phyloP scores from a whole-genome alignment of 257 asterid genomes.

The Solanum clarkiae region DNA sequence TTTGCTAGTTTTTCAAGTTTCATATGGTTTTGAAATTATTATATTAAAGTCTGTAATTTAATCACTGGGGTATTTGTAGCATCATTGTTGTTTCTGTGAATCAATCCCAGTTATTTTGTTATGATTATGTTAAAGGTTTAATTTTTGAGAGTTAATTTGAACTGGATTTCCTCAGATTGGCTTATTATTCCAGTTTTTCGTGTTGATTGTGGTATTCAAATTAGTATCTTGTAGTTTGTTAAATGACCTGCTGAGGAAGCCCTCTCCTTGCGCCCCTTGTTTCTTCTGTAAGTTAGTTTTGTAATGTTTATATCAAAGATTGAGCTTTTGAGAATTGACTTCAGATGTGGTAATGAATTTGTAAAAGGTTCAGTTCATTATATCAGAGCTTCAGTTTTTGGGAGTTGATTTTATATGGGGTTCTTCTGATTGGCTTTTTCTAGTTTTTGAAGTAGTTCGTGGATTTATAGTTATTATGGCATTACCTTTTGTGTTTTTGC shows the following conservation, averaged over 20 bases:
- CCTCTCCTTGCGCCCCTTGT: slow-evolving; percentile 48
- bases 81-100: neutral
- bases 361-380: neutral
- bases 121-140: neutral
- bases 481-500: neutral
- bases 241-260: slow-evolving; percentile 23
- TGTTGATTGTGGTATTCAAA: slow-evolving; percentile 13
- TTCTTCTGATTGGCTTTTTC: neutral
- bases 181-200: neutral
- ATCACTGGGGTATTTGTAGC: neutral
- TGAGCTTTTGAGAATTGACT: neutral
- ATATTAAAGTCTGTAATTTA: neutral
- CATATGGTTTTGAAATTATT: neutral
- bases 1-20: neutral
- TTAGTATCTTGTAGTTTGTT: too few relatives aligned
- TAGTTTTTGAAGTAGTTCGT: neutral
- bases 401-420: neutral
- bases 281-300: slow-evolving; percentile 6
- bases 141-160: neutral
- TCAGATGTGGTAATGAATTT: neutral
- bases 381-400: neutral
- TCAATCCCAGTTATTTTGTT: neutral
- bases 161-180: neutral
- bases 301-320: neutral
- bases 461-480: neutral